phyloP scores from a whole-genome alignment of 306 rosid species.

The Myrica gale region DNA sequence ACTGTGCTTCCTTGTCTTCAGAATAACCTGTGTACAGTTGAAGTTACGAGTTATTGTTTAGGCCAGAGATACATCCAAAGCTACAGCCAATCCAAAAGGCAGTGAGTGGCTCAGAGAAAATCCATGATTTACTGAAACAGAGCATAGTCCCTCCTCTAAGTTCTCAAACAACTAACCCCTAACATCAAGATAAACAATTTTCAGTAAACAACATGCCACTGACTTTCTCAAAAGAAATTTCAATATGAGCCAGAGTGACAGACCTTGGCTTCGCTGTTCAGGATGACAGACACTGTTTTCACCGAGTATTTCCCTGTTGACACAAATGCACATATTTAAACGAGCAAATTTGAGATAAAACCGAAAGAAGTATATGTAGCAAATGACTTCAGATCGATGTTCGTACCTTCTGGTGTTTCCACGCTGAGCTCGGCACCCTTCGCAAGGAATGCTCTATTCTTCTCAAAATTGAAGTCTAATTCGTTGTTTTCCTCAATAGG shows the following conservation, averaged over 20 bases:
- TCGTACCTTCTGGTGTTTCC: slow-evolving; percentile 80
- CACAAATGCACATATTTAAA: slow-evolving; percentile 14
- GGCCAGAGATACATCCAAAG: too few relatives aligned
- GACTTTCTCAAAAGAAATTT: background rate
- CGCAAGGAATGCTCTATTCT: slow-evolving; percentile 56
- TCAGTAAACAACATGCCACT: too few relatives aligned
- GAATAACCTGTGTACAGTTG: slow-evolving; percentile 62
- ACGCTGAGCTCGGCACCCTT: slow-evolving; percentile 59
- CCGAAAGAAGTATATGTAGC: background rate
- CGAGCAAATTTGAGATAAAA: background rate
- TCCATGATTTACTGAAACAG: too few relatives aligned
- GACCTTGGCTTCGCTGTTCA: slow-evolving; percentile 71
- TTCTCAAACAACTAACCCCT: too few relatives aligned
- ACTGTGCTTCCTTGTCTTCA: slow-evolving; percentile 62
- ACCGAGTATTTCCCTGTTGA: slow-evolving; percentile 62
- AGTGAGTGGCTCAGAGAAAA: too few relatives aligned
- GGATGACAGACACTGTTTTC: slow-evolving; percentile 57
- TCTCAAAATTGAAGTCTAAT: slow-evolving; percentile 63
- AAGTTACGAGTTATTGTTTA: background rate
- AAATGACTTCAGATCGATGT: background rate
- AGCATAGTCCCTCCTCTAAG: too few relatives aligned
- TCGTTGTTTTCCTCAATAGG: slow-evolving; percentile 68
- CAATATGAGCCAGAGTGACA: background rate
- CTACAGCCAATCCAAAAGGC: too few relatives aligned
- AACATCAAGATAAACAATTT: too few relatives aligned